These are phyloP conservation scores for Aspergillus avenaceus DNA, from an alignment of 495 filamentous ascomycete genomes.

Conservation along the genomic window DNA sequence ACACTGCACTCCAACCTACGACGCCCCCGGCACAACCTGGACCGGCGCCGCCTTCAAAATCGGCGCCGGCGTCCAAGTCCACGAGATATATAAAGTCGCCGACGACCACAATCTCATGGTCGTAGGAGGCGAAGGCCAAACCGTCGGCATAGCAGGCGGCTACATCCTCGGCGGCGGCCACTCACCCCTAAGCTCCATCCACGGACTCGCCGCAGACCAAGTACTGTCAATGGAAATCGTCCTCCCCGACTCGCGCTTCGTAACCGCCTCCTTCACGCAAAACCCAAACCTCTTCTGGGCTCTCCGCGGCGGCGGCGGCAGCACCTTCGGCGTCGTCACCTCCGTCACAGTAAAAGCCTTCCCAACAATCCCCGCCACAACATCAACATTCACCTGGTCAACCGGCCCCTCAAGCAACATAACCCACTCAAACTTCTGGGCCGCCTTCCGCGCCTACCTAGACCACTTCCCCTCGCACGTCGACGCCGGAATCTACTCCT, in stretches of 20 bases:
- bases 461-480: constrained; percentile 42
- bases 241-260: constrained; percentile 48
- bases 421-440: constrained; percentile 46
- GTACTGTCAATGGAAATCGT: constrained; percentile 48
- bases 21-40: constrained; percentile 35
- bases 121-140: constrained; percentile 51
- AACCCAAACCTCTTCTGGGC: constrained; percentile 62
- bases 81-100: constrained; percentile 46
- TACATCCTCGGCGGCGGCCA: constrained; percentile 44
- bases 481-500: constrained; percentile 50
- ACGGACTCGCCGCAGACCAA: constrained; percentile 37
- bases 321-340: constrained; percentile 50
- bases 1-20: constrained; percentile 30
- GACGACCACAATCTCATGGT: constrained; percentile 40
- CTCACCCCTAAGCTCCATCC: constrained; percentile 13
- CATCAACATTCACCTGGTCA: constrained; percentile 38
- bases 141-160: constrained; percentile 39
- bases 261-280: constrained; percentile 43
- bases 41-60: constrained; percentile 51
- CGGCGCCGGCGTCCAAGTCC: constrained; percentile 53
- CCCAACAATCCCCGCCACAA: constrained; percentile 33
- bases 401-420: constrained; percentile 28
- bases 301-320: constrained; percentile 33
- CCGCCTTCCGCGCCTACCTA: constrained; percentile 44
- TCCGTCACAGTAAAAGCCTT: constrained; percentile 45